Conservation (phyloP, 495 filamentous ascomycete genomes). For the Aspergillus sparsus region DNA sequence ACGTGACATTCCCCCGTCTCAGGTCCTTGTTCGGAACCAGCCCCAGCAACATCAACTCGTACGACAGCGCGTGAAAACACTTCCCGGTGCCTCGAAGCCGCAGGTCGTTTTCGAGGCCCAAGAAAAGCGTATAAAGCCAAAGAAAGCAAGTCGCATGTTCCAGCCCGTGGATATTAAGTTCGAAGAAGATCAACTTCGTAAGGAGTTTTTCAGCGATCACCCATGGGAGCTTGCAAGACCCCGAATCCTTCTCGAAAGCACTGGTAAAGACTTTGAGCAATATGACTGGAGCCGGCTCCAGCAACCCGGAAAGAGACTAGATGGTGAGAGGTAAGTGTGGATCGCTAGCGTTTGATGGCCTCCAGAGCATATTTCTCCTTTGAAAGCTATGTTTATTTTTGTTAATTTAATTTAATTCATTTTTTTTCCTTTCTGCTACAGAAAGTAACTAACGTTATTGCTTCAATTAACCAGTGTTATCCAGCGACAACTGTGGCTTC, state of each 20-base stretch:
- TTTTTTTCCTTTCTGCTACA: not conserved
- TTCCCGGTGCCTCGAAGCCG: slow-evolving; percentile 34
- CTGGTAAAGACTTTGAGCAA: slow-evolving; percentile 73
- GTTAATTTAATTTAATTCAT: not conserved
- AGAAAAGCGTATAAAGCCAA: slow-evolving; percentile 46
- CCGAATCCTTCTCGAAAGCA: slow-evolving; percentile 76
- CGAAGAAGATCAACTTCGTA: slow-evolving; percentile 81
- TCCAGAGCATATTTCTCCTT: too few relatives aligned
- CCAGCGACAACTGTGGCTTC: slow-evolving; percentile 85
- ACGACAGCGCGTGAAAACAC: slow-evolving; percentile 47
- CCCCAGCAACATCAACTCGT: slow-evolving; percentile 65
- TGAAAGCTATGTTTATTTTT: not conserved
- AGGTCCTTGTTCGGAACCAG: slow-evolving; percentile 69
- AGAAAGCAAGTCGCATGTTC: slow-evolving; percentile 74
- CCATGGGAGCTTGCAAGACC: slow-evolving; percentile 97
- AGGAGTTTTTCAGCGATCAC: slow-evolving; percentile 85
- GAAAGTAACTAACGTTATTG: slow-evolving; percentile 23
- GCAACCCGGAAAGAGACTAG: slow-evolving; percentile 76
- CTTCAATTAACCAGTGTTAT: slow-evolving; percentile 67
- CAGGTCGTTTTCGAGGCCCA: slow-evolving; percentile 42
- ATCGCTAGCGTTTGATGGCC: not conserved
- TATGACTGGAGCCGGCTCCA: slow-evolving; percentile 80
- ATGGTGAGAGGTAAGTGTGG: slow-evolving; percentile 78
- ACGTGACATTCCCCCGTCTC: slow-evolving; percentile 73
- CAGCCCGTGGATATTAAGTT: slow-evolving; percentile 75